Evolutionary conservation across 2,329 filamentous ascomycete species (phyloP).

Genomic region (Epicoccum sorghinum): DNA sequence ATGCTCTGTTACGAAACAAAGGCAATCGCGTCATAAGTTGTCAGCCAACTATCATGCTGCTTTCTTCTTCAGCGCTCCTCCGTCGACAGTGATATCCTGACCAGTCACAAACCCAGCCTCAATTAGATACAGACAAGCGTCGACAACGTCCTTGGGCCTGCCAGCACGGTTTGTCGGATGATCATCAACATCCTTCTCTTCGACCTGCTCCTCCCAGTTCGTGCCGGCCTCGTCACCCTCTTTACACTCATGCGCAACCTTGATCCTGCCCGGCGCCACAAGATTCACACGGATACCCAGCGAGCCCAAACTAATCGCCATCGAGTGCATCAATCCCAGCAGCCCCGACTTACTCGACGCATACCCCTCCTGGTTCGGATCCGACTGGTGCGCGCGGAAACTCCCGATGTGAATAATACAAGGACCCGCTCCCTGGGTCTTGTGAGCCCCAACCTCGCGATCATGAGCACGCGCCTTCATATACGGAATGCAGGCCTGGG

Average conservation of each 20-base stretch:
- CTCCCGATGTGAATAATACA: slow-evolving; percentile 56
- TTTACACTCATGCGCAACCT: slow-evolving; percentile 55
- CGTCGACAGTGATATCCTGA: slow-evolving; percentile 47
- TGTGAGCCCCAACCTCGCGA: slow-evolving; percentile 33
- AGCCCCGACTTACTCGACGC: slow-evolving; percentile 60
- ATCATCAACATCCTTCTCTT: slow-evolving; percentile 50
- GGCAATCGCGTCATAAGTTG: neutral
- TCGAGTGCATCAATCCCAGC: slow-evolving; percentile 57
- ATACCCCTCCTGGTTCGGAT: slow-evolving; percentile 58
- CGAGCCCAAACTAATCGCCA: slow-evolving; percentile 55
- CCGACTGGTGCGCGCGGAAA: slow-evolving; percentile 54
- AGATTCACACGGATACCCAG: slow-evolving; percentile 56
- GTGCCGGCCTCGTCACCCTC: slow-evolving; percentile 52
- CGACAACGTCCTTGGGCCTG: slow-evolving; percentile 53
- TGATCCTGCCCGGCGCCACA: slow-evolving; percentile 56
- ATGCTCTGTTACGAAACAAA: neutral
- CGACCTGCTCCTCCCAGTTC: slow-evolving; percentile 46
- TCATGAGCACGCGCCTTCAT: slow-evolving; percentile 49
- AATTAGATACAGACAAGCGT: slow-evolving; percentile 52
- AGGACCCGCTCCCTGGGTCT: slow-evolving; percentile 45
- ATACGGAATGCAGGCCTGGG: slow-evolving; percentile 55
- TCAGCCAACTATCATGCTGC: slow-evolving; percentile 17
- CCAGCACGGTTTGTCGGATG: slow-evolving; percentile 55
- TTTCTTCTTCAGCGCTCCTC: slow-evolving; percentile 46
- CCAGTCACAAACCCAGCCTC: slow-evolving; percentile 49